Percentiles rank a stretch among this genome's conserved stretches.
phyloP scores from a whole-genome alignment of 495 filamentous ascomycete genomes.

The Daldinia bambusicola region DNA sequence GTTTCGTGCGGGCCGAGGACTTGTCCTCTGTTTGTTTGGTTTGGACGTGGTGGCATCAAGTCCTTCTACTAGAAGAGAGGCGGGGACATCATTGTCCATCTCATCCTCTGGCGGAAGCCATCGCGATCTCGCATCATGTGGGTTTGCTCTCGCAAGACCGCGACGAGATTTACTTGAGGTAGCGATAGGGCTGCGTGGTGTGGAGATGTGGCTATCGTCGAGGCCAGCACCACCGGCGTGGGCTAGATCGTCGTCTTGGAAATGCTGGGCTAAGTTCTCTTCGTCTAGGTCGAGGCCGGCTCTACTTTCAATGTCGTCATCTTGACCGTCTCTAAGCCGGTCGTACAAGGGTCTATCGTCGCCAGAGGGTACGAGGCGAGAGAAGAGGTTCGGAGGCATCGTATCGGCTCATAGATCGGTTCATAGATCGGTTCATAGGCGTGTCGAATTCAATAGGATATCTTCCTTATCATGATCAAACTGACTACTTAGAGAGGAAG shows the following conservation, averaged over 20 bases:
- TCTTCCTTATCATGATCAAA: neutral
- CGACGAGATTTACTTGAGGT: slow-evolving; percentile 38
- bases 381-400: slow-evolving; percentile 83
- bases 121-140: slow-evolving; percentile 38
- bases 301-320: slow-evolving; percentile 74
- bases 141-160: slow-evolving; percentile 13
- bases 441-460: slow-evolving; percentile 6
- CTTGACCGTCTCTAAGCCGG: slow-evolving; percentile 69
- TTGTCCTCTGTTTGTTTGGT: slow-evolving; percentile 37
- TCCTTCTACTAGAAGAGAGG: slow-evolving; percentile 82
- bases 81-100: slow-evolving; percentile 89
- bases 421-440: slow-evolving; percentile 25
- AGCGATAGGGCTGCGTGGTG: slow-evolving; percentile 59
- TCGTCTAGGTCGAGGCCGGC: slow-evolving; percentile 75
- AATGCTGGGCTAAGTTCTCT: slow-evolving; percentile 71
- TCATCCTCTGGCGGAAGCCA: slow-evolving; percentile 70
- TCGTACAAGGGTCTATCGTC: slow-evolving; percentile 77
- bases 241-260: slow-evolving; percentile 77
- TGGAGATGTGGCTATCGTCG: slow-evolving; percentile 70
- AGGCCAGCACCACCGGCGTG: slow-evolving; percentile 68
- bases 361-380: slow-evolving; percentile 72
- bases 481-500: neutral
- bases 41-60: slow-evolving; percentile 51
- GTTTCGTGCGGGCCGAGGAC: slow-evolving; percentile 40
- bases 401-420: slow-evolving; percentile 17